Percentiles rank a stretch among this genome's conserved stretches.
phyloP scores from a whole-genome alignment of 768 basidiomycete genomes.

The Pleurotus citrinopileatus region DNA sequence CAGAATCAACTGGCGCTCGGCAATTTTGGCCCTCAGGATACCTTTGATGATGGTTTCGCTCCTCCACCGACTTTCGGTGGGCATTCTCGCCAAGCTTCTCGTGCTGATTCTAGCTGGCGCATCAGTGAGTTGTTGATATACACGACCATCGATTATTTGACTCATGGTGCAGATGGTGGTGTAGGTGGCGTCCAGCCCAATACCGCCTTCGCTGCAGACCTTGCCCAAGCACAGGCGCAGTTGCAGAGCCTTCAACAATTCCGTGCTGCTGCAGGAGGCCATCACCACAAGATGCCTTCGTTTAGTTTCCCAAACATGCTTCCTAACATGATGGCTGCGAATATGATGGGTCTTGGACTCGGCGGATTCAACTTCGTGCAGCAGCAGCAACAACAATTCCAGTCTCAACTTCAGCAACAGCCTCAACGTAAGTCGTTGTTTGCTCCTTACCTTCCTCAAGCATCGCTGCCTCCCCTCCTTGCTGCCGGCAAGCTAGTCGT shows the following conservation, averaged over 20 bases:
- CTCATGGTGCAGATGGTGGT: slow-evolving; percentile 73
- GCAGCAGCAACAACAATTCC: slow-evolving; percentile 93
- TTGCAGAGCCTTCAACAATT: slow-evolving; percentile 95
- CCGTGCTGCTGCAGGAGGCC: slow-evolving; percentile 90
- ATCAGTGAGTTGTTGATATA: slow-evolving; percentile 58
- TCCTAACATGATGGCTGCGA: slow-evolving; percentile 96
- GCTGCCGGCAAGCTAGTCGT: slow-evolving; percentile 97
- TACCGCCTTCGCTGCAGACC: slow-evolving; percentile 71
- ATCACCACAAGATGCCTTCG: slow-evolving; percentile 95
- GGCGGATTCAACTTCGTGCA: slow-evolving; percentile 84
- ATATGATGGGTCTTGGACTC: slow-evolving; percentile 88
- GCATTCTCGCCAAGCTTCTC: slow-evolving; percentile 72
- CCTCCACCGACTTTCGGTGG: slow-evolving; percentile 57
- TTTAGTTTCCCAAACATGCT: slow-evolving; percentile 99
- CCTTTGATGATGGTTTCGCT: slow-evolving; percentile 80
- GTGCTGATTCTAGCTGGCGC: slow-evolving; percentile 84
- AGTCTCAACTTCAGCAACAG: slow-evolving; percentile 92
- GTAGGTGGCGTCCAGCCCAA: slow-evolving; percentile 66
- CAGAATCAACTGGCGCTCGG: slow-evolving; percentile 43
- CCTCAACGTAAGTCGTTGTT: slow-evolving; percentile 98
- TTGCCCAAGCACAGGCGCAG: slow-evolving; percentile 96
- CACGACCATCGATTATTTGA: slow-evolving; percentile 1
- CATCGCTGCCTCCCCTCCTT: slow-evolving; percentile 92
- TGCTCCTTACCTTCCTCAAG: slow-evolving; percentile 97
- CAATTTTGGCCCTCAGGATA: slow-evolving; percentile 52